A percentile compares a stretch with the other conserved stretches of the same genome.
These are phyloP conservation scores for Calonectria honghensis DNA, from an alignment of 2,329 filamentous ascomycete genomes.

Conservation along the genomic window DNA sequence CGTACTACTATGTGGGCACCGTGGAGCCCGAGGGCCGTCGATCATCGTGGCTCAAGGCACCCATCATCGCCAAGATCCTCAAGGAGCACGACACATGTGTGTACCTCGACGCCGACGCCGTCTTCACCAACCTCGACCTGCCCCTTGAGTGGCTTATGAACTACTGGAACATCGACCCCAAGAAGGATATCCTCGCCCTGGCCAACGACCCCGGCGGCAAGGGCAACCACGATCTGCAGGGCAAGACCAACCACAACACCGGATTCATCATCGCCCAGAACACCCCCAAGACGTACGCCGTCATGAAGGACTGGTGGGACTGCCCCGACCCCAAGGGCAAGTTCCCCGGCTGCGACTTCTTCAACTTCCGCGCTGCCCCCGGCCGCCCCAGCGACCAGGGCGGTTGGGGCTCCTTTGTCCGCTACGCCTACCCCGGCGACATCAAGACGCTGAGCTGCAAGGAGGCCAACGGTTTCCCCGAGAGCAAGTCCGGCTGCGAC, in stretches of 20 bases:
- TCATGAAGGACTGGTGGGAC: conserved; percentile 68
- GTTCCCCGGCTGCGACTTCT: conserved; percentile 62
- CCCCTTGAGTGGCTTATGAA: conserved; percentile 69
- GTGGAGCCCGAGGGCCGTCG: conserved; percentile 62
- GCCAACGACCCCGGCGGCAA: conserved; percentile 62
- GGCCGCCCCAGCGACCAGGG: conserved; percentile 42
- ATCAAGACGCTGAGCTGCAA: conserved; percentile 15
- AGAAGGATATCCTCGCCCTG: conserved; percentile 64
- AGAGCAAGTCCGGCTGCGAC: conserved; percentile 60
- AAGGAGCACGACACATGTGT: conserved; percentile 64
- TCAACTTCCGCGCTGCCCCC: conserved; percentile 41
- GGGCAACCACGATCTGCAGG: conserved; percentile 62
- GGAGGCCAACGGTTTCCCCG: conserved; percentile 56
- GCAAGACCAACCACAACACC: conserved; percentile 67
- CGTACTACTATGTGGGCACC: conserved; percentile 66
- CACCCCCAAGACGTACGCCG: conserved; percentile 66
- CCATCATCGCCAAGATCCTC: conserved; percentile 63
- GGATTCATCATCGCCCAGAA: conserved; percentile 73
- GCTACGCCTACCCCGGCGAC: background rate
- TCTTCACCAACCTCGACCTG: conserved; percentile 65
- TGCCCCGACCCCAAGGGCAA: conserved; percentile 63
- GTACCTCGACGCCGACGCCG: conserved; percentile 66
- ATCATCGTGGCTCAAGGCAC: conserved; percentile 66
- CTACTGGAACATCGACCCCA: conserved; percentile 65
- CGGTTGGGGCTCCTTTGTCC: conserved; percentile 3